Conservation (phyloP, 176 grass and related monocot genomes). For the Sorghum bicolor region DNA sequence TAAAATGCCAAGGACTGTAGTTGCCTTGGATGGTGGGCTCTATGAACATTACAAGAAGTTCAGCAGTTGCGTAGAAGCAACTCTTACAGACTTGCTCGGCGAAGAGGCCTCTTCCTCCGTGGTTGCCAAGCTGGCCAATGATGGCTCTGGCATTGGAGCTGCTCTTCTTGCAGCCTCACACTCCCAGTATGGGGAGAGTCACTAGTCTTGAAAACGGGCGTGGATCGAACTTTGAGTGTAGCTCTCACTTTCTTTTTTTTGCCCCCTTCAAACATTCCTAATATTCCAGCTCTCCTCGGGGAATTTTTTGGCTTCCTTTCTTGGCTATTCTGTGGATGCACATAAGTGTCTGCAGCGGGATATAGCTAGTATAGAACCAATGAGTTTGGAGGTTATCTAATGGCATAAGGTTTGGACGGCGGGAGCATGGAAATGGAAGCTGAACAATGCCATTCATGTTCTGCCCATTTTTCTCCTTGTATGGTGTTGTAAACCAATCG, state of each 20-base stretch:
- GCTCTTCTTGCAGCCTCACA: constrained; percentile 76
- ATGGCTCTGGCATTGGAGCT: constrained; percentile 82
- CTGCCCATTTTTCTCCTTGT: constrained; percentile 47
- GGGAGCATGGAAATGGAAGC: constrained; percentile 41
- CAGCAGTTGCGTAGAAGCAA: constrained; percentile 60
- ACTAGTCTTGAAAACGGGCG: constrained; percentile 35
- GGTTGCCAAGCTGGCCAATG: constrained; percentile 75
- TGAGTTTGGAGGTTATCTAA: constrained; percentile 41
- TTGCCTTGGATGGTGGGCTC: constrained; percentile 86
- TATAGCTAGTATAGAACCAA: constrained; percentile 56
- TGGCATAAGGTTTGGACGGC: constrained; percentile 36
- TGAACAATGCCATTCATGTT: constrained; percentile 50
- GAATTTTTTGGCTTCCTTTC: constrained; percentile 21
- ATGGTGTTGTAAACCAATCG: constrained; percentile 44
- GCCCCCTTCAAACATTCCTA: constrained; percentile 17
- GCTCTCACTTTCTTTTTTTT: constrained; percentile 2
- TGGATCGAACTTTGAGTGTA: constrained; percentile 27
- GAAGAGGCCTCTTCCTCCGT: constrained; percentile 56
- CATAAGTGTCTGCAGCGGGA: constrained; percentile 37
- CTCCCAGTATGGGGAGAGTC: constrained; percentile 57
- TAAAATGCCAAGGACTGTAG: constrained; percentile 44
- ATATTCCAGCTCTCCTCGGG: constrained; percentile 21
- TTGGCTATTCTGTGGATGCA: constrained; percentile 44
- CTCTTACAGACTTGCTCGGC: constrained; percentile 70
- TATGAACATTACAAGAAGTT: constrained; percentile 92